These are phyloP conservation scores for Plasmodium vinckei DNA, from an alignment of 169 alveolate genomes.

Conservation along the genomic window DNA sequence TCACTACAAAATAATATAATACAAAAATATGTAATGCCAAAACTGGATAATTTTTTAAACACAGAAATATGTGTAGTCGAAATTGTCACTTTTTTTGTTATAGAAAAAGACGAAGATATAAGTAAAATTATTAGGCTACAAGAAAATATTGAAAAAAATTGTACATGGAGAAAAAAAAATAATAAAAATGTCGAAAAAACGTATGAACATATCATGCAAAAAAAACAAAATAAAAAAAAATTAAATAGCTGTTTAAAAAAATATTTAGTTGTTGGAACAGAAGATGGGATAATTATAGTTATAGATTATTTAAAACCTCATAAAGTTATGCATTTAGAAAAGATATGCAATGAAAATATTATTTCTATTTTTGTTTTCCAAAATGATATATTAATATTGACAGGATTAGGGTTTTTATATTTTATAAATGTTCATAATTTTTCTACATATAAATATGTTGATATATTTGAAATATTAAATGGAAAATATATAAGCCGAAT, in stretches of 20 bases:
- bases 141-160: neutral
- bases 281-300: slow-evolving; percentile 31
- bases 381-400: slow-evolving; percentile 24
- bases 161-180: neutral
- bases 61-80: slow-evolving; percentile 38
- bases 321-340: slow-evolving; percentile 36
- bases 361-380: slow-evolving; percentile 56
- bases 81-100: slow-evolving; percentile 14
- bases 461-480: slow-evolving; percentile 7
- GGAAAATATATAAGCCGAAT: neutral
- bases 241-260: neutral
- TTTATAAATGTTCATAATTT: slow-evolving; percentile 38
- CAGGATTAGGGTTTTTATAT: slow-evolving; percentile 23
- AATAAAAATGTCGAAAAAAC: neutral
- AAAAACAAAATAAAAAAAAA: slow-evolving; percentile 10
- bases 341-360: slow-evolving; percentile 18
- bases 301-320: slow-evolving; percentile 44
- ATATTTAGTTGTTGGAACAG: slow-evolving; percentile 33
- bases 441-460: slow-evolving; percentile 4
- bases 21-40: neutral
- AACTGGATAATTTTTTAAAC: neutral
- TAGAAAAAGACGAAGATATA: slow-evolving; percentile 15
- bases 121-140: slow-evolving; percentile 14
- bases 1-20: neutral
- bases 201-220: neutral